phyloP scores from a whole-genome alignment of 352 stramenopile species.

The Pythium sukuiense region DNA sequence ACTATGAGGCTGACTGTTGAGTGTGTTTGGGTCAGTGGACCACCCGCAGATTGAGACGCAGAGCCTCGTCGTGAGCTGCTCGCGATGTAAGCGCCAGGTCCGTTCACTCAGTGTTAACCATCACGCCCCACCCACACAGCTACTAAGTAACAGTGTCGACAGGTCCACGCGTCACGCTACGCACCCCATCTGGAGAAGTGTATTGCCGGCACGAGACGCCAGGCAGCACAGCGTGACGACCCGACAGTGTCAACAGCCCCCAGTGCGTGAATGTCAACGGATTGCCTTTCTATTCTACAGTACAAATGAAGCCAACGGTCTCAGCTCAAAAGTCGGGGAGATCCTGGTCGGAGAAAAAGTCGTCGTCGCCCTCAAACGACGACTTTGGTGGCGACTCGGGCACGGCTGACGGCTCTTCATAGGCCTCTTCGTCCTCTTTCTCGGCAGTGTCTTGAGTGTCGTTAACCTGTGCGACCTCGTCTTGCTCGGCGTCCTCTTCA shows the following conservation, averaged over 20 bases:
- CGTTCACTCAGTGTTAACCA: background rate
- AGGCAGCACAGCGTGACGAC: conserved; percentile 28
- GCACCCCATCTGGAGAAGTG: conserved; percentile 77
- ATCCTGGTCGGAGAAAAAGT: conserved; percentile 46
- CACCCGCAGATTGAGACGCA: conserved; percentile 38
- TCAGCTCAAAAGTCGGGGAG: conserved; percentile 35
- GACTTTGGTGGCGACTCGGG: conserved; percentile 29
- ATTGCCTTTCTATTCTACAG: background rate
- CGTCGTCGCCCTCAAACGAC: conserved; percentile 59
- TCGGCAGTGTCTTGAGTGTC: conserved; percentile 11
- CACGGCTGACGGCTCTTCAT: background rate
- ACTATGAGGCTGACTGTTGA: no score
- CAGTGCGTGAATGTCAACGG: conserved; percentile 1
- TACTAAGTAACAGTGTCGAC: background rate
- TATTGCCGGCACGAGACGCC: conserved; percentile 52
- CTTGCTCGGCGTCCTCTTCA: conserved; percentile 34
- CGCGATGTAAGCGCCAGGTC: conserved; percentile 68
- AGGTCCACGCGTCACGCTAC: conserved; percentile 72
- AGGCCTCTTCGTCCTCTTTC: conserved; percentile 15
- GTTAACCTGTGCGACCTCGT: conserved; percentile 23
- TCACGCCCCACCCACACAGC: no score
- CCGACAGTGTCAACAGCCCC: background rate
- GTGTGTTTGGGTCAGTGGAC: conserved; percentile 15
- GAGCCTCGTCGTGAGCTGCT: conserved; percentile 60
- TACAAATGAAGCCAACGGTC: background rate